Evolutionary conservation across 768 basidiomycete species (phyloP).

Genomic region (Clavaria fumosa): DNA sequence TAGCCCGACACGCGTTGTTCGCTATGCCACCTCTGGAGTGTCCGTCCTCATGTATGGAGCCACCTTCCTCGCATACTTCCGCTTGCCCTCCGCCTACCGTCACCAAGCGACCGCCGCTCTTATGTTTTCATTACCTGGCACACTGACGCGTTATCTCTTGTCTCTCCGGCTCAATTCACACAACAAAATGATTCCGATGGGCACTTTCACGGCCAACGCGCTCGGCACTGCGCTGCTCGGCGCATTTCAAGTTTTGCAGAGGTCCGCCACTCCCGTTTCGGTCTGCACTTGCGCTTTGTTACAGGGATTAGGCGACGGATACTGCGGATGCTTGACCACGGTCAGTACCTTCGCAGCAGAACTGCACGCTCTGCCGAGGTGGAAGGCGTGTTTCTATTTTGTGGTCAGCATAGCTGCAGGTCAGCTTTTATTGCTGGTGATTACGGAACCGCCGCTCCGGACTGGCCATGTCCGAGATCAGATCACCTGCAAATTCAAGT

Average conservation of each 20-base stretch:
- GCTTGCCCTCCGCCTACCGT: conserved; percentile 51
- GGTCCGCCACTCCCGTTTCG: conserved; percentile 29
- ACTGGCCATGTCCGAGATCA: conserved; percentile 27
- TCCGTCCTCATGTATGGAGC: conserved; percentile 59
- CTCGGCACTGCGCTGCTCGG: conserved; percentile 76
- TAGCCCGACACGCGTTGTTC: conserved; percentile 29
- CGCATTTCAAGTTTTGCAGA: conserved; percentile 56
- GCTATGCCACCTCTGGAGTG: conserved; percentile 35
- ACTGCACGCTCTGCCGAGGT: conserved; percentile 35
- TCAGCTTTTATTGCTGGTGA: conserved; percentile 54
- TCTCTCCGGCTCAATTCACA: conserved; percentile 57
- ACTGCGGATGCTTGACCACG: conserved; percentile 90
- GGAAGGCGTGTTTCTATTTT: conserved; percentile 56
- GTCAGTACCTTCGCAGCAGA: conserved; percentile 89
- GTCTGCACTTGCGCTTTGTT: conserved; percentile 51
- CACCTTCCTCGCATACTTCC: conserved; percentile 65
- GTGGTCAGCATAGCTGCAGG: conserved; percentile 50
- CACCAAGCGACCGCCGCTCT: conserved; percentile 76
- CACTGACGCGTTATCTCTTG: conserved; percentile 69
- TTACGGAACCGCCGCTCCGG: conserved; percentile 55
- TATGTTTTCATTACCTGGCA: conserved; percentile 80
- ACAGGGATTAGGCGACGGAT: conserved; percentile 79
- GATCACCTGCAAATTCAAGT: conserved; percentile 36
- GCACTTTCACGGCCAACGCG: conserved; percentile 64
- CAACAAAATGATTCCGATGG: conserved; percentile 48